Conservation (phyloP, 2,329 filamentous ascomycete species). For the Aspergillus arachidicola region DNA sequence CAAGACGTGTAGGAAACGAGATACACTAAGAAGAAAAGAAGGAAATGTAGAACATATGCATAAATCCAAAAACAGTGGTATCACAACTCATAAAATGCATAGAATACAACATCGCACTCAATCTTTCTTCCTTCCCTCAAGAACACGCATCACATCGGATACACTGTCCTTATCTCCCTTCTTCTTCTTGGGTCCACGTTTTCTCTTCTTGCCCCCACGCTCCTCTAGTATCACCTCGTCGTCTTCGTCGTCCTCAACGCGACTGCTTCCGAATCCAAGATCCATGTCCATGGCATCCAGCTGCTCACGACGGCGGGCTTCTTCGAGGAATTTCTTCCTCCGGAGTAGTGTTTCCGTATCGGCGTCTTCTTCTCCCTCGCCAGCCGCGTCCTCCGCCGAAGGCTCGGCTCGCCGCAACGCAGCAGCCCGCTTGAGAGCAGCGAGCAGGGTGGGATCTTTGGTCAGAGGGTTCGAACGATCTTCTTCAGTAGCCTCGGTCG, state of each 20-base stretch:
- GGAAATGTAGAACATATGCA: not conserved
- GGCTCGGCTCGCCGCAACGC: conserved; percentile 56
- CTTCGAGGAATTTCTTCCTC: conserved; percentile 72
- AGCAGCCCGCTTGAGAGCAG: conserved; percentile 83
- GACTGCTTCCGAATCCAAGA: conserved; percentile 86
- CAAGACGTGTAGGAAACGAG: not conserved
- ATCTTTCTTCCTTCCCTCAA: conserved; percentile 64
- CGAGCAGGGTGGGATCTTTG: conserved; percentile 76
- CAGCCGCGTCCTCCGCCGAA: conserved; percentile 35
- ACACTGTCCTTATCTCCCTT: conserved; percentile 66
- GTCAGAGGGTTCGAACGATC: conserved; percentile 50
- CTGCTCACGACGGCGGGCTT: conserved; percentile 59
- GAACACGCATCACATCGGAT: conserved; percentile 75
- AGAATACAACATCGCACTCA: conserved; percentile 6
- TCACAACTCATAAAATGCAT: not conserved
- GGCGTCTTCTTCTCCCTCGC: conserved; percentile 50
- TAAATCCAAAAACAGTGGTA: conserved; percentile 1
- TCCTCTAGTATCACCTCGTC: conserved; percentile 64
- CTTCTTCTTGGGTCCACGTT: conserved; percentile 58
- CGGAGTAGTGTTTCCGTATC: conserved; percentile 68
- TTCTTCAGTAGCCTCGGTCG: conserved; percentile 53
- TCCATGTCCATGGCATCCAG: conserved; percentile 91
- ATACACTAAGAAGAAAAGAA: not conserved
- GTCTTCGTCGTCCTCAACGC: conserved; percentile 82
- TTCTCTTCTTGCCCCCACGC: conserved; percentile 44